Evolutionary conservation across 768 basidiomycete species (phyloP).

Genomic region (Thelephora aurantiotincta): DNA sequence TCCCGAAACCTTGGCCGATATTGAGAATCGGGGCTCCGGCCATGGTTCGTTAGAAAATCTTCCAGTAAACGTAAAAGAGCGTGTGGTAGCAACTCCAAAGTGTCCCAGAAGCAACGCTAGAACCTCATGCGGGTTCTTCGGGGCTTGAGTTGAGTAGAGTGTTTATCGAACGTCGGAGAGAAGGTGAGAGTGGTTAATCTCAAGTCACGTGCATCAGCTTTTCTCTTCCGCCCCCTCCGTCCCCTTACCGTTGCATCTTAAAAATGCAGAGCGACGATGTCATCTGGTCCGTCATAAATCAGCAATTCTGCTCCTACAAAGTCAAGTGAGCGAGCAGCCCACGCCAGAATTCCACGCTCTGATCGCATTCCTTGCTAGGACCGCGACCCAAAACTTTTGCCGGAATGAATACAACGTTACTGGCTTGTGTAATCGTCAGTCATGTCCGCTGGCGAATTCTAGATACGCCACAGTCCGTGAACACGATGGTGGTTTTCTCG

Average conservation of each 20-base stretch:
- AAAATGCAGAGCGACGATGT: conserved; percentile 92
- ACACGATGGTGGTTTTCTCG: conserved; percentile 56
- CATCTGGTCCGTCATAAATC: conserved; percentile 93
- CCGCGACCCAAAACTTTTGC: conserved; percentile 94
- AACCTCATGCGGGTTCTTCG: no score
- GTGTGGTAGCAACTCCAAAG: no score
- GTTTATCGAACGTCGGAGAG: no score
- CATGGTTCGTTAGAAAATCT: no score
- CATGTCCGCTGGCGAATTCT: conserved; percentile 96
- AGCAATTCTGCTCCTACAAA: conserved; percentile 98
- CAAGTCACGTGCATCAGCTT: not conserved
- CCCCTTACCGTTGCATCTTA: not conserved
- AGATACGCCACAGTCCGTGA: conserved; percentile 97
- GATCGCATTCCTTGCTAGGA: conserved; percentile 31
- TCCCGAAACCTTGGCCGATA: not conserved
- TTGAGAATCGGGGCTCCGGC: not conserved
- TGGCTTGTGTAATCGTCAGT: conserved; percentile 87
- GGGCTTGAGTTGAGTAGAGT: no score
- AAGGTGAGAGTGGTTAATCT: no score
- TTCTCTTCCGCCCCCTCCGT: not conserved
- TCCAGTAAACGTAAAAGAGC: no score
- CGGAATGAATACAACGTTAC: conserved; percentile 98
- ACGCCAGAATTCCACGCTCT: conserved; percentile 4
- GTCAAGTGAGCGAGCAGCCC: conserved; percentile 63
- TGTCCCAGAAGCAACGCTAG: no score